Conservation (phyloP, 257 asterid species). For the Plectranthus barbatus region DNA sequence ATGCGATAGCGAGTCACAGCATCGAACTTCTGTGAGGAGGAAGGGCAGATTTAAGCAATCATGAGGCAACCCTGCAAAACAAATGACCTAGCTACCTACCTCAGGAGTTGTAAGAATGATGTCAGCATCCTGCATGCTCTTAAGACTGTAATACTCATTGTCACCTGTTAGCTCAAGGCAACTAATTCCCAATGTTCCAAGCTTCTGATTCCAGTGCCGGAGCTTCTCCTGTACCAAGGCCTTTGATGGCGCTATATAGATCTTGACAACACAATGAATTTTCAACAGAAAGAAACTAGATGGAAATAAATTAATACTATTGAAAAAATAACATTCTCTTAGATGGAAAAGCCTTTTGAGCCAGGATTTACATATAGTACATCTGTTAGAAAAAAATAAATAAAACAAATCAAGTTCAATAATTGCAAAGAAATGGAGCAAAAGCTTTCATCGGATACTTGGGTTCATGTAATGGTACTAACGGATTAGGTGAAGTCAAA, state of each 20-base stretch:
- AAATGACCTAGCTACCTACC: slow-evolving; percentile 35
- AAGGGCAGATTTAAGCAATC: slow-evolving; percentile 11
- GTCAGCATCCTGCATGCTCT: slow-evolving; percentile 82
- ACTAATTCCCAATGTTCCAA: slow-evolving; percentile 67
- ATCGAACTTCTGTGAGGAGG: slow-evolving; percentile 71
- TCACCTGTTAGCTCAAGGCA: slow-evolving; percentile 96
- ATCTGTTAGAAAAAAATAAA: neutral
- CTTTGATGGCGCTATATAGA: slow-evolving; percentile 93
- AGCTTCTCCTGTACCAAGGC: slow-evolving; percentile 96
- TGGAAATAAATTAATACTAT: neutral
- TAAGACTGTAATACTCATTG: slow-evolving; percentile 56
- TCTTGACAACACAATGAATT: slow-evolving; percentile 33
- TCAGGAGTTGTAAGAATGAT: slow-evolving; percentile 96
- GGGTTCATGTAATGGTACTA: neutral
- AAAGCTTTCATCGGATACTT: neutral
- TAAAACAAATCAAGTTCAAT: neutral
- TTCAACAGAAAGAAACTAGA: slow-evolving; percentile 10
- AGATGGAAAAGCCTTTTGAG: neutral
- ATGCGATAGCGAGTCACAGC: slow-evolving; percentile 87
- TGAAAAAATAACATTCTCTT: slow-evolving; percentile 1
- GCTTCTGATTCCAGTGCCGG: slow-evolving; percentile 76
- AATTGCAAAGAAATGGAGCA: neutral
- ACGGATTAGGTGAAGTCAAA: too few relatives aligned
- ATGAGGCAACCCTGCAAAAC: slow-evolving; percentile 2
- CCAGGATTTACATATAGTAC: neutral